phyloP scores from a whole-genome alignment of 495 filamentous ascomycete genomes.

The Podospora sp. region DNA sequence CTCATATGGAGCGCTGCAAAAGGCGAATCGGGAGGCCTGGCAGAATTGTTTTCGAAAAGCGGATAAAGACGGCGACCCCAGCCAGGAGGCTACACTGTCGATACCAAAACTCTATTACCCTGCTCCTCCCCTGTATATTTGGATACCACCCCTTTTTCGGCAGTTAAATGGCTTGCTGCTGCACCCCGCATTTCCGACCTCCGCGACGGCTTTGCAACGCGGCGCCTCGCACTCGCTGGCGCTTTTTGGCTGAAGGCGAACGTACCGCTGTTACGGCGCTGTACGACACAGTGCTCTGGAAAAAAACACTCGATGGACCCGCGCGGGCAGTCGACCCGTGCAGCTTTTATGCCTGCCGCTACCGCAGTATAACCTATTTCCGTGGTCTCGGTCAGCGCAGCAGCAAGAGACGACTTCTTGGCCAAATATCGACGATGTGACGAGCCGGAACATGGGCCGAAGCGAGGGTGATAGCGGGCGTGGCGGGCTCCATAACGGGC shows the following conservation, averaged over 20 bases:
- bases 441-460: neutral
- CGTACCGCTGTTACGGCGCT: neutral
- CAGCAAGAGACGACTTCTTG: neutral
- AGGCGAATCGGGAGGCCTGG: slow-evolving; percentile 29
- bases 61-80: slow-evolving; percentile 17
- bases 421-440: neutral
- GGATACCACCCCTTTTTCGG: slow-evolving; percentile 11
- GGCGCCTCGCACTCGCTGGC: neutral
- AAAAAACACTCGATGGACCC: too few relatives aligned
- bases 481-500: neutral
- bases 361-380: neutral
- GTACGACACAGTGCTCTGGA: too few relatives aligned
- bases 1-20: slow-evolving; percentile 4
- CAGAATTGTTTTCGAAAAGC: slow-evolving; percentile 24
- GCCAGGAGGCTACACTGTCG: slow-evolving; percentile 1
- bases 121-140: slow-evolving; percentile 17
- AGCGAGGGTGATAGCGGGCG: neutral
- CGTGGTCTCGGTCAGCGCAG: neutral
- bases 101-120: slow-evolving; percentile 4
- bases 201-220: neutral
- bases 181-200: slow-evolving; percentile 10
- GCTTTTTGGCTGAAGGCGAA: neutral
- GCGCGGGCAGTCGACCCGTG: neutral
- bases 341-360: neutral
- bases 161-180: slow-evolving; percentile 11